Percentiles rank a stretch among this genome's conserved stretches.
Evolutionary conservation across 2,329 filamentous ascomycete species (phyloP).

Genomic region (Lasiodiplodia sp.): DNA sequence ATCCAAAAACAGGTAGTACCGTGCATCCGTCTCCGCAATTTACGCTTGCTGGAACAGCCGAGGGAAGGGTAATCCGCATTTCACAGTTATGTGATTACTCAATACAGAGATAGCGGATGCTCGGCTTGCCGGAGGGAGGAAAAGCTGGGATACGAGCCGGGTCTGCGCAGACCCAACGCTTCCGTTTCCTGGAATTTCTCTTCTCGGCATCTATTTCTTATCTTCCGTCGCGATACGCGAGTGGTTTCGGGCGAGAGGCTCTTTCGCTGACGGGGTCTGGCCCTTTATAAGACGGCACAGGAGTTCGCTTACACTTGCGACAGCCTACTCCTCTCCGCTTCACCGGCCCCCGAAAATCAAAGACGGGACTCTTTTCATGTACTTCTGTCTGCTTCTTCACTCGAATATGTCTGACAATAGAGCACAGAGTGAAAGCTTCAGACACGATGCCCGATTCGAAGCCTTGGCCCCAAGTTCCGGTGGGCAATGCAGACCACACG

Average conservation of each 20-base stretch:
- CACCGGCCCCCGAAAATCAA: background rate
- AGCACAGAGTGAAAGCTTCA: too few relatives aligned
- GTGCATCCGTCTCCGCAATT: background rate
- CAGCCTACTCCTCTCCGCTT: background rate
- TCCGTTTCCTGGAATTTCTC: background rate
- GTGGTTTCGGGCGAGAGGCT: background rate
- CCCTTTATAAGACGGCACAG: background rate
- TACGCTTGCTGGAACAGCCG: background rate
- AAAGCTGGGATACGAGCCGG: background rate
- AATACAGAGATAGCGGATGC: background rate
- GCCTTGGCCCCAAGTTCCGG: conserved; percentile 54
- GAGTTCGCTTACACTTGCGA: background rate
- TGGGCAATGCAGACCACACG: conserved; percentile 60
- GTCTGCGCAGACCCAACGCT: background rate
- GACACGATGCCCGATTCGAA: conserved; percentile 48
- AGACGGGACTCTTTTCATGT: background rate
- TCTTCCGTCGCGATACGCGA: background rate
- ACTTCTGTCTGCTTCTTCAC: background rate
- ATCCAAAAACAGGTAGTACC: background rate
- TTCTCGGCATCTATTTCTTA: background rate
- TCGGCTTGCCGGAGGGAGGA: background rate
- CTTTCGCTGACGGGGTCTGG: background rate
- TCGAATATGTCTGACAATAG: background rate
- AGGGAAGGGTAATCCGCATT: background rate
- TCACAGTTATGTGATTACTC: background rate